These are phyloP conservation scores for Yamadazyma triangularis DNA, from an alignment of 1,139 yeast genomes.

Conservation along the genomic window DNA sequence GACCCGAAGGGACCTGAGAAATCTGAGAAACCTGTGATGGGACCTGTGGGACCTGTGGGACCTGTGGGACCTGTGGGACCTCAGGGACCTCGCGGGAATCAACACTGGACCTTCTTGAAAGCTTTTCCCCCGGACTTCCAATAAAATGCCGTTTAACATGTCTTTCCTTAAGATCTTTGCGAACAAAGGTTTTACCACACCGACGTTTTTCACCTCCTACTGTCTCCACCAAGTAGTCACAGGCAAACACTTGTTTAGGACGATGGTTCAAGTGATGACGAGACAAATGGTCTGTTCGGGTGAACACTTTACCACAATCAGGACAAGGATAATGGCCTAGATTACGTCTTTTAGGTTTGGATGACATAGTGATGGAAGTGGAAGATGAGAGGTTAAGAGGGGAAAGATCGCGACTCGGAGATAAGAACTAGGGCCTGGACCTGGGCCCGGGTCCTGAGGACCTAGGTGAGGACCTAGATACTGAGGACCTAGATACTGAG, in stretches of 20 bases:
- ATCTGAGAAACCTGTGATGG: not conserved
- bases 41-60: not conserved
- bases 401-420: too few species aligned
- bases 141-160: slow-evolving; percentile 31
- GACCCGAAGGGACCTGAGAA: not conserved
- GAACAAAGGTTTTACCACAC: slow-evolving; percentile 43
- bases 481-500: too few species aligned
- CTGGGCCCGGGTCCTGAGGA: too few species aligned
- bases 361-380: too few species aligned
- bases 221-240: slow-evolving; percentile 30
- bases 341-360: slow-evolving; percentile 7
- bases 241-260: slow-evolving; percentile 31
- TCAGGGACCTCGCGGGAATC: too few species aligned
- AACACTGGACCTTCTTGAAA: too few species aligned
- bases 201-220: slow-evolving; percentile 18
- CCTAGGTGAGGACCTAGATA: too few species aligned
- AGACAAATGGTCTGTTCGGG: slow-evolving; percentile 42
- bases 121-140: not conserved
- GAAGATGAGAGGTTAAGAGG: too few species aligned
- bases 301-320: slow-evolving; percentile 39
- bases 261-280: slow-evolving; percentile 44
- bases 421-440: too few species aligned
- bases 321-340: slow-evolving; percentile 21
- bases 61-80: too few species aligned
- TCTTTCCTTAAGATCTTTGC: slow-evolving; percentile 39